Conservation (phyloP, 495 filamentous ascomycete species). For the Bacidia rubella region DNA sequence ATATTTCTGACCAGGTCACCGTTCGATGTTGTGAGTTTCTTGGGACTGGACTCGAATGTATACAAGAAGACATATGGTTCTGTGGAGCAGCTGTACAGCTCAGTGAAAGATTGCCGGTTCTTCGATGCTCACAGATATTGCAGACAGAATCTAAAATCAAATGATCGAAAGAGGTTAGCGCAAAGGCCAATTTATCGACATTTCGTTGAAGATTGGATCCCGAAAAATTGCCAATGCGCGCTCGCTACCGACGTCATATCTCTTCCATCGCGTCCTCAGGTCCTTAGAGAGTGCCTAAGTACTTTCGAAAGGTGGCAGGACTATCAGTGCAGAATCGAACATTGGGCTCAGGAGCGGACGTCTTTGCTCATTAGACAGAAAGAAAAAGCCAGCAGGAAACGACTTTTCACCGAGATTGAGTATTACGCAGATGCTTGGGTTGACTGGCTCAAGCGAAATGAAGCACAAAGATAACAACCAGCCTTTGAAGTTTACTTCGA, state of each 20-base stretch:
- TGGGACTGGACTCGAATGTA: slow-evolving; percentile 35
- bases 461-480: background rate
- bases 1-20: slow-evolving; percentile 45
- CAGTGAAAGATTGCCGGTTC: slow-evolving; percentile 36
- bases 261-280: slow-evolving; percentile 1
- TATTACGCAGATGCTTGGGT: slow-evolving; percentile 16
- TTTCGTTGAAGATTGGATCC: slow-evolving; percentile 17
- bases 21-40: slow-evolving; percentile 37
- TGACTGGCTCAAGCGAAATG: slow-evolving; percentile 1
- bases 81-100: slow-evolving; percentile 42
- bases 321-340: slow-evolving; percentile 5
- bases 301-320: slow-evolving; percentile 9
- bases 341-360: slow-evolving; percentile 13
- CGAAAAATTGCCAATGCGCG: background rate
- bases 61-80: slow-evolving; percentile 35
- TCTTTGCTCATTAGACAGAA: background rate
- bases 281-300: slow-evolving; percentile 7
- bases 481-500: too few species aligned
- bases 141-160: slow-evolving; percentile 13
- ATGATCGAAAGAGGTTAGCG: slow-evolving; percentile 18
- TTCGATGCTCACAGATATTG: slow-evolving; percentile 24
- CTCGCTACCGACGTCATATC: background rate
- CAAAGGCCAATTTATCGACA: slow-evolving; percentile 14
- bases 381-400: slow-evolving; percentile 8
- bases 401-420: slow-evolving; percentile 4